Conservation (phyloP, 345 rosid species). For the Eucalyptus microcorys region DNA sequence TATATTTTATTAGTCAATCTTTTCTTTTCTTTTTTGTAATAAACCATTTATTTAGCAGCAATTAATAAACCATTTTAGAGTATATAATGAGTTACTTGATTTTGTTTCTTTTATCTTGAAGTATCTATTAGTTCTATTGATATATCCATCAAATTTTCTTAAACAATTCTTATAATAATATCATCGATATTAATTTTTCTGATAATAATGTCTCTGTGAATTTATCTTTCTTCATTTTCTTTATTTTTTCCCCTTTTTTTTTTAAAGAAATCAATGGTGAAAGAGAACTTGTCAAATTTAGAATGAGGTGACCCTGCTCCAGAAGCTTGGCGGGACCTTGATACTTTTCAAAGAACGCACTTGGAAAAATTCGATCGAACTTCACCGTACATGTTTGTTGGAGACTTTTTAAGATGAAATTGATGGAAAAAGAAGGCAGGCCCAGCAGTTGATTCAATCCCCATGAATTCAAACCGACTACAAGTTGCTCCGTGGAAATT, state of each 20-base stretch:
- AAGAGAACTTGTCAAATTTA: neutral
- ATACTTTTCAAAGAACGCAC: neutral
- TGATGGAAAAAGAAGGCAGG: neutral
- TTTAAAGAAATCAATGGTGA: neutral
- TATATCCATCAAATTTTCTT: neutral
- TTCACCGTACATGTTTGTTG: neutral
- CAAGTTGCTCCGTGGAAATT: neutral
- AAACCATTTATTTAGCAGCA: too few relatives aligned
- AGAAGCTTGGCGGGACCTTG: accelerated
- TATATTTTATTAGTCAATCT: neutral
- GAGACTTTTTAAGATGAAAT: neutral
- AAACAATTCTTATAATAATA: neutral
- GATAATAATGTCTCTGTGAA: neutral
- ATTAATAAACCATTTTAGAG: too few relatives aligned
- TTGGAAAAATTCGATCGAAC: accelerated
- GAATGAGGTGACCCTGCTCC: neutral
- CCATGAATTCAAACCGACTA: neutral
- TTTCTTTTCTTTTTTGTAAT: neutral
- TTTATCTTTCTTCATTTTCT: neutral
- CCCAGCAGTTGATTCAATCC: neutral
- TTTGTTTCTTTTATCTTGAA: neutral
- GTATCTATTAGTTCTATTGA: neutral
- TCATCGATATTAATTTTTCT: neutral
- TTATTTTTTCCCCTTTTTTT: neutral
- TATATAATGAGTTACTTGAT: neutral